Base-by-base conservation (phyloP, 257 asterid species). In the Paulownia fortunei region DNA sequence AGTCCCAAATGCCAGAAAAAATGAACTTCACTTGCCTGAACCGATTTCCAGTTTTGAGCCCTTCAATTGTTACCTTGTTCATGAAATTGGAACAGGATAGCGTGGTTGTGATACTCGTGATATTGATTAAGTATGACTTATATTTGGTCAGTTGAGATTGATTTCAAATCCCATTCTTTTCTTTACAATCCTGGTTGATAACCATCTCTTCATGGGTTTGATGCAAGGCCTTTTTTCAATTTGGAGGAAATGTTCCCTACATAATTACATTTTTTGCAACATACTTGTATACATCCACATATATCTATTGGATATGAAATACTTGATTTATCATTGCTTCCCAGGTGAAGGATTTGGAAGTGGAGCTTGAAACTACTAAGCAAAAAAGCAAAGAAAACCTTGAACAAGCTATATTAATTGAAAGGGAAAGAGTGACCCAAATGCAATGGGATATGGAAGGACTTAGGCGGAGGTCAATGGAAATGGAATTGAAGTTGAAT, bases 371-470 rank as follows among this genome's bases (percentile, higher is more conserved):
- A 85, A 86, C 89, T 55, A 89, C 96, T 46, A 93, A 88, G 77
- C 94, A 87, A 72, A 96, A 90, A 84, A 76, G 95, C 80, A 93
- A 88, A 88, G 99, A 93, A 79, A 96, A 90, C 80, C 96, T 96
- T 61, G 97, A 93, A 81, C 97, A 93, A 84, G 96, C 97, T 78
- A 84, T 96, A 70, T 74, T 92, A 79, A 73, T 93, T 81, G 99
- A 93, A 86, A 86, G 94, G 83, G 99, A 93, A 84, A 85, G 98
- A 85, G 88, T 92, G 77, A 93, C 98, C 56, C 97, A 96, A 86
- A 96, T 93, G 96, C 97, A 93, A 84, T 96, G 99, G 99, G 97
- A 96, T 81, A 90, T 96, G 99, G 98, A 93, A 88, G 99, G 93
- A 85, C 92, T 96, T 62, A 84, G 92, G 83, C 90, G 83, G 80